These are phyloP conservation scores for Cetraspora pellucida DNA, from an alignment of 192 early-diverging fungal species.

Conservation along the genomic window DNA sequence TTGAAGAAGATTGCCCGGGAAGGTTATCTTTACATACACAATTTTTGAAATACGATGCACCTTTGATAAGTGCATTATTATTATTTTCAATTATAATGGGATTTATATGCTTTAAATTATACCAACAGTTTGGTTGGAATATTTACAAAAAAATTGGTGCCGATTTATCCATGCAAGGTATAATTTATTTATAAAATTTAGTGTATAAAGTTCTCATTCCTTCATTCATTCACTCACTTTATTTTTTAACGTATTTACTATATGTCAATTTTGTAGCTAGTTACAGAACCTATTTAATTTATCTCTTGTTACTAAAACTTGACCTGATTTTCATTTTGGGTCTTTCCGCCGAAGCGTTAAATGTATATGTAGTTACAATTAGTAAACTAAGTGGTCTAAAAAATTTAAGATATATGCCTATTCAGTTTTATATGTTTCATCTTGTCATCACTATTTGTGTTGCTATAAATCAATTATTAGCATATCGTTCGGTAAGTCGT, in stretches of 20 bases:
- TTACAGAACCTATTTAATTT: conserved; percentile 74
- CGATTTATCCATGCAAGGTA: conserved; percentile 61
- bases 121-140: conserved; percentile 58
- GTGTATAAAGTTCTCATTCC: background rate
- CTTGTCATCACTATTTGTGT: background rate
- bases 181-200: background rate
- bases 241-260: conserved; percentile 7
- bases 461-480: background rate
- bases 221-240: background rate
- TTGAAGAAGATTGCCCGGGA: background rate
- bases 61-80: conserved; percentile 57
- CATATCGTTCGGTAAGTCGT: conserved; percentile 26
- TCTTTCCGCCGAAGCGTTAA: conserved; percentile 68
- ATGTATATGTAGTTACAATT: conserved; percentile 44
- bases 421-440: background rate
- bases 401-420: background rate
- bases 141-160: conserved; percentile 68
- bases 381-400: background rate
- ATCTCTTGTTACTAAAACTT: conserved; percentile 79
- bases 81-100: conserved; percentile 53
- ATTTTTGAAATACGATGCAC: conserved; percentile 40
- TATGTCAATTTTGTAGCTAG: conserved; percentile 45
- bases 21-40: too few species aligned
- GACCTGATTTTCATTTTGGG: conserved; percentile 83
- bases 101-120: conserved; percentile 57